Evolutionary conservation across 257 asterid genomes (phyloP), one percentile per base, ranked within the genome.

Genomic region (Avicennia marina): DNA sequence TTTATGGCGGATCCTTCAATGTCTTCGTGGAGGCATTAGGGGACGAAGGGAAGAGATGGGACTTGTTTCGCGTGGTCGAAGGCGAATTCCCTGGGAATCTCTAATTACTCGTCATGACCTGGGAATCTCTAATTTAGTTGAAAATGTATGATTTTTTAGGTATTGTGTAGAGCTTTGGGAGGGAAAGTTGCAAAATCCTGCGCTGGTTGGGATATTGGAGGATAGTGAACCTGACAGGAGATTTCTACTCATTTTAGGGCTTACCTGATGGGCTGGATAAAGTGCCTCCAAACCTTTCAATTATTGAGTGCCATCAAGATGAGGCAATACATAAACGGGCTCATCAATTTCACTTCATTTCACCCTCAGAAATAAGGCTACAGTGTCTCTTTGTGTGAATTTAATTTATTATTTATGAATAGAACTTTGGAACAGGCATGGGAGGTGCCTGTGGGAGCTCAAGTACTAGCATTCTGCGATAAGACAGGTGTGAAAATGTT

Each of bases 201-300:
- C 1, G 72, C 53, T 20, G 91, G 91, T 4, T 83, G 91, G 91
- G 91, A 83, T 5, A 58, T 79, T 68, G 91, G 91, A 38, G 60
- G 36, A 59, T 71, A 57, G 68, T 80, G 64, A 70, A 29, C 19
- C 41, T 80, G 19, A 46, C 62, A 11, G 70, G 65, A 60, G 67
- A 77, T 31, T 61, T 79, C 59, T 58, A 63, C 43, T 55, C 69
- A 20, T 57, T 20, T 4, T 36, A 5, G 59, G 59, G 54, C 16
- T 65, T 66, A n/a, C 40, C 53, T 40, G 63, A 58, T 50, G 71
- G 44, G 20, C 46, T 74, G 20, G 81, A 72, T 29, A 79, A 75
- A 65, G 60, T 70, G 45, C 79, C 85, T 50, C 46, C 44, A 22
- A 21, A 47, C 20, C 71, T 83, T 64, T 63, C 80, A 4, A 63